Conservation (phyloP, 306 rosid genomes). For the Fragaria nilgerrensis region DNA sequence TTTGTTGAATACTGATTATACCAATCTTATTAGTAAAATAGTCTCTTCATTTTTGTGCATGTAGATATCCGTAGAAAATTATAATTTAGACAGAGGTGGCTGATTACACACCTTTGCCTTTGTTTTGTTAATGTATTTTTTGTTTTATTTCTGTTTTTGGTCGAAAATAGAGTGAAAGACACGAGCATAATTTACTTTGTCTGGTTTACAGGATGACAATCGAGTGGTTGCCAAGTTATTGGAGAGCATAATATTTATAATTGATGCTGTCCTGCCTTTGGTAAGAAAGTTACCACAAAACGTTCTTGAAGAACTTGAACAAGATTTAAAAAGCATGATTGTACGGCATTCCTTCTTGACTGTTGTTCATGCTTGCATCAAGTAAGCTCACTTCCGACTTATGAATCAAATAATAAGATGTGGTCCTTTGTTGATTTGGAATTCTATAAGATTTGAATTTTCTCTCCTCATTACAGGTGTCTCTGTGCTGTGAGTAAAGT, state of each 20-base stretch:
- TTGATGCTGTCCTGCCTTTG: conserved; percentile 87
- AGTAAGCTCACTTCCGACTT: conserved; percentile 43
- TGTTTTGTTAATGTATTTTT: not conserved
- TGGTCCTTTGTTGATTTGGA: not conserved
- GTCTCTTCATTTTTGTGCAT: not conserved
- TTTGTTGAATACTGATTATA: not conserved
- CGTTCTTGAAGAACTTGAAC: conserved; percentile 88
- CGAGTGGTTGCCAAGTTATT: conserved; percentile 70
- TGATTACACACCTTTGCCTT: not conserved
- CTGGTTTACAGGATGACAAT: conserved; percentile 68
- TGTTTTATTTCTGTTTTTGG: not conserved
- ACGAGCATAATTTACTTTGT: conserved; percentile 14
- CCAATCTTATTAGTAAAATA: not conserved
- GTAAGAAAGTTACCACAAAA: conserved; percentile 72
- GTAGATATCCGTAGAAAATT: not conserved
- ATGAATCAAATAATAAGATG: not conserved
- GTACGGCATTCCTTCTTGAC: conserved; percentile 89
- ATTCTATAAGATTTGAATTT: not conserved
- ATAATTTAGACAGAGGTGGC: not conserved
- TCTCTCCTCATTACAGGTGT: conserved; percentile 54
- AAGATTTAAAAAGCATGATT: conserved; percentile 92
- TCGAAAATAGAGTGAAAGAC: conserved; percentile 10
- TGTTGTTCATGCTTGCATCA: conserved; percentile 99
- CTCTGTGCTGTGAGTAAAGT: conserved; percentile 82
- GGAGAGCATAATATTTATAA: conserved; percentile 90